These are phyloP conservation scores for Macrophomina pseudophaseolina DNA, from an alignment of 2,329 filamentous ascomycete species.

Conservation along the genomic window DNA sequence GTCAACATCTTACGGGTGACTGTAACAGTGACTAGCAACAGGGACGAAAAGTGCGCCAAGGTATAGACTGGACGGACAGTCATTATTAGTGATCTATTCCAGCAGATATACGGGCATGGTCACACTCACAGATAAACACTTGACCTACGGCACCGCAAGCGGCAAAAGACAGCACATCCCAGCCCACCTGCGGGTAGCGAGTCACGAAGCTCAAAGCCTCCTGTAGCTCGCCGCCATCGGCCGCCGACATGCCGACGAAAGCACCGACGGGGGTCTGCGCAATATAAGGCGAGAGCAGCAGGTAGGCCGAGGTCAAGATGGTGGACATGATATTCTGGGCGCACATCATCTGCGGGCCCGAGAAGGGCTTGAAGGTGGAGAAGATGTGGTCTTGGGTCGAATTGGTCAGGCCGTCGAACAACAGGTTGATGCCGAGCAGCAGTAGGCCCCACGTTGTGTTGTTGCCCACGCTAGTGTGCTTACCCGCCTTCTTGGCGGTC, in stretches of 20 bases:
- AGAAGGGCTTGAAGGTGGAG: constrained; percentile 73
- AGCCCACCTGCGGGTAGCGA: constrained; percentile 79
- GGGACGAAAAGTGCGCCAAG: constrained; percentile 85
- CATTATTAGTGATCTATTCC: neutral
- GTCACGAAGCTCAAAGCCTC: constrained; percentile 82
- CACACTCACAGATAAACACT: constrained; percentile 77
- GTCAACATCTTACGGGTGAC: constrained; percentile 99
- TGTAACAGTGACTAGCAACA: constrained; percentile 93
- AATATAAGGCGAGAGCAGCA: constrained; percentile 80
- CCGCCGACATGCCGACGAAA: constrained; percentile 47
- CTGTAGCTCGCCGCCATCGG: constrained; percentile 70
- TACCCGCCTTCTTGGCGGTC: constrained; percentile 44
- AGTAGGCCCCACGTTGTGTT: constrained; percentile 80
- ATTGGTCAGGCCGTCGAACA: constrained; percentile 96
- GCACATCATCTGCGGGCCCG: constrained; percentile 99
- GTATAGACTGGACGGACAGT: constrained; percentile 70
- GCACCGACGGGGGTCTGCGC: constrained; percentile 61
- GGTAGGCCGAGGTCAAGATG: constrained; percentile 74
- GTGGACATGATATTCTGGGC: constrained; percentile 92
- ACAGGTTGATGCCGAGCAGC: constrained; percentile 83
- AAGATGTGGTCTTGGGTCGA: constrained; percentile 97
- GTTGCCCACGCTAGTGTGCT: constrained; percentile 49
- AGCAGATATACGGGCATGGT: neutral
- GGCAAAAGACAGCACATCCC: constrained; percentile 88
- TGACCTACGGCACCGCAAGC: constrained; percentile 91